A percentile compares a stretch with the other conserved stretches of the same genome.
Evolutionary conservation across 2,329 filamentous ascomycete genomes (phyloP).

Genomic region (Neonectria faginata): DNA sequence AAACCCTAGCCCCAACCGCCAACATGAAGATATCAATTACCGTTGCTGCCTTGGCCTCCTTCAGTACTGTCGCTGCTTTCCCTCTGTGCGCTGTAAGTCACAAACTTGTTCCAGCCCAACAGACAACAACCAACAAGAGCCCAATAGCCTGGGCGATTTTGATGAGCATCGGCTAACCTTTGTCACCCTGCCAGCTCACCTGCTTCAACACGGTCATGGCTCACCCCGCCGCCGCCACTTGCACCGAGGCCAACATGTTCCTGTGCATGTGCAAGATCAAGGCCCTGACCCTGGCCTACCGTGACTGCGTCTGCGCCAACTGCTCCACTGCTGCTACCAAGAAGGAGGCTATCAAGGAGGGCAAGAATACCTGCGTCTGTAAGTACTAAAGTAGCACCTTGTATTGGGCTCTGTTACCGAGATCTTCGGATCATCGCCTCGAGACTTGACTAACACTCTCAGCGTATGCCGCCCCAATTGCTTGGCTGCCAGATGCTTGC

Average conservation of each 20-base stretch:
- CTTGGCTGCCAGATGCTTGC: too few species aligned
- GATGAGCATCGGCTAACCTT: too few species aligned
- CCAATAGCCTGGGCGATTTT: too few species aligned
- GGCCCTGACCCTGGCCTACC: conserved; percentile 19
- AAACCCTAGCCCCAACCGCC: not conserved
- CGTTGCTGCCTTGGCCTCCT: not conserved
- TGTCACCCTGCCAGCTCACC: too few species aligned
- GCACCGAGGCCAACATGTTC: conserved; percentile 22
- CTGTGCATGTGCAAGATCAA: conserved; percentile 22
- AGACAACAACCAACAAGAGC: too few species aligned
- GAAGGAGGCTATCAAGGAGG: not conserved
- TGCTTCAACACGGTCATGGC: conserved; percentile 7
- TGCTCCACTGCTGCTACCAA: not conserved
- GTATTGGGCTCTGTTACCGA: not conserved
- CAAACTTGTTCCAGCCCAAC: too few species aligned
- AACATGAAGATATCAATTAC: not conserved
- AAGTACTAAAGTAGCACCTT: not conserved
- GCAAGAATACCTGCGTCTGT: not conserved
- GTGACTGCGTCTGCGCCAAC: conserved; percentile 10
- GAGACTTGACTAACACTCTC: too few species aligned
- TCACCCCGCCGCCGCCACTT: conserved; percentile 10
- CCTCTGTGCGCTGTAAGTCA: too few species aligned
- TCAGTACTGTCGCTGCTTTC: too few species aligned
- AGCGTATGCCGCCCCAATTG: too few species aligned
- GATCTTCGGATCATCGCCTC: not conserved